These are phyloP conservation scores for Asterella californica DNA, from an alignment of 225 moss, liverwort and hornwort genomes.

Conservation along the genomic window DNA sequence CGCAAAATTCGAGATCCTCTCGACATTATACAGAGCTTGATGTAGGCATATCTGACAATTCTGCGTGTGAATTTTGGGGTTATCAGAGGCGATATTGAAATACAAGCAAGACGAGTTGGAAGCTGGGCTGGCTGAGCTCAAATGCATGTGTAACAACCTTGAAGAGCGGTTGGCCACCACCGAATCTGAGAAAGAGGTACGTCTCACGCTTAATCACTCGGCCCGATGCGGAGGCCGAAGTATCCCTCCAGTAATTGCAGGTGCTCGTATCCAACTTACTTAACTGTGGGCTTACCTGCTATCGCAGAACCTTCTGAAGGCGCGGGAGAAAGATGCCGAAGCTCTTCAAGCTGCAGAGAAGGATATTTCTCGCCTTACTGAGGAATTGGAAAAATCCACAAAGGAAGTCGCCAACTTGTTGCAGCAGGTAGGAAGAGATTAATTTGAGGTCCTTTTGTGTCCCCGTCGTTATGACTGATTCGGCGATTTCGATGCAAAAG, in stretches of 20 bases:
- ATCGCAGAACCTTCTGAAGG: slow-evolving; percentile 48
- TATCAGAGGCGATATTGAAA: slow-evolving; percentile 55
- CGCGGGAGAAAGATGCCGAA: slow-evolving; percentile 53
- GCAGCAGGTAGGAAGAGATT: slow-evolving; percentile 52
- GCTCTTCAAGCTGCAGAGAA: slow-evolving; percentile 49
- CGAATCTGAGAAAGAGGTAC: slow-evolving; percentile 66
- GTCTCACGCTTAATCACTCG: neutral
- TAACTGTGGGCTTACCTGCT: neutral
- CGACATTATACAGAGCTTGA: neutral
- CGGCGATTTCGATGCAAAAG: too few species aligned
- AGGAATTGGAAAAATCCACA: slow-evolving; percentile 52
- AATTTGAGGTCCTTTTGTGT: neutral
- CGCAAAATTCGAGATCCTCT: too few species aligned
- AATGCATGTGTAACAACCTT: slow-evolving; percentile 38
- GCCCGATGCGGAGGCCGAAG: neutral
- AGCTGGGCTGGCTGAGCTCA: slow-evolving; percentile 46
- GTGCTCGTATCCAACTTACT: neutral
- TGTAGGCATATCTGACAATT: neutral
- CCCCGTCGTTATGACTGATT: too few species aligned
- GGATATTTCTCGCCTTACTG: slow-evolving; percentile 51
- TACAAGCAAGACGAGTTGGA: slow-evolving; percentile 53
- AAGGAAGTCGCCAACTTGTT: slow-evolving; percentile 47
- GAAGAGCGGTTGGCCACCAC: slow-evolving; percentile 41
- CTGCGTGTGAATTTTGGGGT: neutral
- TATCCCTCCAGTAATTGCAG: neutral